Evolutionary conservation across 306 rosid species (phyloP).

Genomic region (Phaseolus lunatus): DNA sequence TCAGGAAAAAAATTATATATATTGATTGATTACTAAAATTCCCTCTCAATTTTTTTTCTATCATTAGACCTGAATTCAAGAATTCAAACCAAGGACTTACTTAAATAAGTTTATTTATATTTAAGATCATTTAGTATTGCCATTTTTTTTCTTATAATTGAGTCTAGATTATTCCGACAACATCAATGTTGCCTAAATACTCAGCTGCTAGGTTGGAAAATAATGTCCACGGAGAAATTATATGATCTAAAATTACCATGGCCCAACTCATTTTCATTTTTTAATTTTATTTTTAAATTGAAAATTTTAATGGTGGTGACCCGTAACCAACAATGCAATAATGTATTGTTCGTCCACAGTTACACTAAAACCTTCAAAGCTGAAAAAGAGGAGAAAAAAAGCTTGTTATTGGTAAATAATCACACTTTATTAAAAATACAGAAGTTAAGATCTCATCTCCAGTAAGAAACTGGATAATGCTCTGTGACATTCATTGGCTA

Average conservation of each 20-base stretch:
- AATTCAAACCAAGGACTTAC: no score
- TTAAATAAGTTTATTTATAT: no score
- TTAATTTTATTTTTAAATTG: neutral
- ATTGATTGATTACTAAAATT: no score
- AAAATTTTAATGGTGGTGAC: no score
- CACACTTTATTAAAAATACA: slow-evolving; percentile 19
- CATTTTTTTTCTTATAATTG: no score
- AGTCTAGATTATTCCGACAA: neutral
- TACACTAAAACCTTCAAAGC: neutral
- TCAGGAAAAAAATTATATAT: no score
- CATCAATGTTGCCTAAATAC: no score
- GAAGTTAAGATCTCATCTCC: neutral
- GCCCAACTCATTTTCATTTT: neutral
- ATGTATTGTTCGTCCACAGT: neutral
- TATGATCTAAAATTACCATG: neutral
- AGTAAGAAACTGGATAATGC: slow-evolving; percentile 3
- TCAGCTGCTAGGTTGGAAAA: neutral
- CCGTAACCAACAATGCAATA: neutral
- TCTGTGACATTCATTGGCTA: slow-evolving; percentile 27
- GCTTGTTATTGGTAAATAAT: slow-evolving; percentile 9
- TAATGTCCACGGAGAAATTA: neutral
- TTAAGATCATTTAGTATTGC: no score
- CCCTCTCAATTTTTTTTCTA: no score
- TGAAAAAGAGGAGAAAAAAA: neutral
- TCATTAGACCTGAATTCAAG: no score